These are phyloP conservation scores for Mucor lusitanicus DNA, from an alignment of 371 early-diverging fungal species.

Conservation along the genomic window DNA sequence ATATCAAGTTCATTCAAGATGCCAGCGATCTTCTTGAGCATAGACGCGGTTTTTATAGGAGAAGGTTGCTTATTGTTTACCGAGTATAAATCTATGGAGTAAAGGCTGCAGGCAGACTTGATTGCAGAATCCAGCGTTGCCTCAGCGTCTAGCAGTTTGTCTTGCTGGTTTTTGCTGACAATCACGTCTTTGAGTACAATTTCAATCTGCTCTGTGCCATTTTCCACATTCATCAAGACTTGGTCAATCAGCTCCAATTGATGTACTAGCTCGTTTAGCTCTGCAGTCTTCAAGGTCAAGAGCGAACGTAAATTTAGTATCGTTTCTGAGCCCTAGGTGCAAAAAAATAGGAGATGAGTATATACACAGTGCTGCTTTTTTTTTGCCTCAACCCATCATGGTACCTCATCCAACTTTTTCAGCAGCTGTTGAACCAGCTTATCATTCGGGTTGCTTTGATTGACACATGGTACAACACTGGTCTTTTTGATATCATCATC, in stretches of 20 bases:
- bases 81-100: conserved; percentile 3
- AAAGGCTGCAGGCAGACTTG: conserved; percentile 23
- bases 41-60: background rate
- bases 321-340: conserved; percentile 31
- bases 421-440: conserved; percentile 23
- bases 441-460: conserved; percentile 9
- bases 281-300: conserved; percentile 27
- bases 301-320: conserved; percentile 28
- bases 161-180: background rate
- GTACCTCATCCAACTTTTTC: conserved; percentile 29
- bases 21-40: background rate
- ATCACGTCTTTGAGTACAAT: conserved; percentile 21
- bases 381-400: background rate
- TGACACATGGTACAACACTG: background rate
- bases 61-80: conserved; percentile 4
- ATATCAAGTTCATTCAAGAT: background rate
- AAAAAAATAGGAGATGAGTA: background rate
- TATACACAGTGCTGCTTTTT: background rate
- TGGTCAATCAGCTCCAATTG: conserved; percentile 37
- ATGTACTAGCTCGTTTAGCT: conserved; percentile 29
- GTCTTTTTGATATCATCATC: background rate
- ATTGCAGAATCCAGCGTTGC: conserved; percentile 32
- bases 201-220: conserved; percentile 33
- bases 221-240: conserved; percentile 29
- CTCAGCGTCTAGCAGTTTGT: conserved; percentile 29